phyloP scores from a whole-genome alignment of 495 filamentous ascomycete genomes.

The Geoglossum glabrum region DNA sequence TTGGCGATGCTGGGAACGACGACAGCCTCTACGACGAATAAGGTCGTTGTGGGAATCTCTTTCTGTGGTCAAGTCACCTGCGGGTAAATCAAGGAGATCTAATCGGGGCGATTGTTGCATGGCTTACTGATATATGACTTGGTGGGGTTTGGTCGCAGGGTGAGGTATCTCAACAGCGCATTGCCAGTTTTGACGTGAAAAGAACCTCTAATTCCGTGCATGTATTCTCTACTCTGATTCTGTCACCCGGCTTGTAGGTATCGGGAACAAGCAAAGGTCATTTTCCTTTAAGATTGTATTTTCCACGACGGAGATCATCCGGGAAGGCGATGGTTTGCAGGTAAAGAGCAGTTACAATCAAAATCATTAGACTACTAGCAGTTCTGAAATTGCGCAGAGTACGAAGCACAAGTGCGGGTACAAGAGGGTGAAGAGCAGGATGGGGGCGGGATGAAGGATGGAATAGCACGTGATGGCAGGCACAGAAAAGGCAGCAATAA shows the following conservation, averaged over 20 bases:
- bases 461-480: no score
- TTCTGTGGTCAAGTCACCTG: no score
- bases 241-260: not conserved
- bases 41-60: conserved; percentile 7
- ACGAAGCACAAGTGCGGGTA: no score
- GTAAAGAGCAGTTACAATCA: not conserved
- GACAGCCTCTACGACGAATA: conserved; percentile 72
- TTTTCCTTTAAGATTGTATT: not conserved
- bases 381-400: not conserved
- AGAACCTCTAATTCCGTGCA: not conserved
- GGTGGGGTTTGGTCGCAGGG: not conserved
- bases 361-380: not conserved
- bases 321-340: not conserved
- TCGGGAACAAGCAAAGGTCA: not conserved
- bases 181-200: not conserved
- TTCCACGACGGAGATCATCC: not conserved
- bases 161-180: not conserved
- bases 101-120: not conserved
- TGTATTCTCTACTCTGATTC: not conserved
- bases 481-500: no score
- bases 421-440: no score
- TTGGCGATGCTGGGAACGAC: conserved; percentile 47
- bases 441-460: no score
- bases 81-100: not conserved
- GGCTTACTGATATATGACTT: not conserved